These are phyloP conservation scores for Aureobasidium melanogenum DNA, from an alignment of 2,329 filamentous ascomycete species.

Conservation along the genomic window DNA sequence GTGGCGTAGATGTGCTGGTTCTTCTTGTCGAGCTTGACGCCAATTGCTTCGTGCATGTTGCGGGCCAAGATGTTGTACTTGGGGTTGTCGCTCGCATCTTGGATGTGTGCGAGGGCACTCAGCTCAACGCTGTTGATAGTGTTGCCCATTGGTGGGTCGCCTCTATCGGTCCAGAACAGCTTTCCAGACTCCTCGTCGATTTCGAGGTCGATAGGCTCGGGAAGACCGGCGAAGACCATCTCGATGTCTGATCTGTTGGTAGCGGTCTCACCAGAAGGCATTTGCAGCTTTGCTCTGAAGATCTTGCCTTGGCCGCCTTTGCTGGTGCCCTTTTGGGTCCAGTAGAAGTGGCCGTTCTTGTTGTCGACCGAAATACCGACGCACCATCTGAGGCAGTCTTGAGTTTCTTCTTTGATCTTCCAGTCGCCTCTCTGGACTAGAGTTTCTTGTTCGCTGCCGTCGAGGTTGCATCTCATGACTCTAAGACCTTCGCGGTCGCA, in stretches of 20 bases:
- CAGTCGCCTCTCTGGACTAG: constrained; percentile 34
- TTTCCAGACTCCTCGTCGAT: constrained; percentile 37
- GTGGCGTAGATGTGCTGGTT: constrained; percentile 31
- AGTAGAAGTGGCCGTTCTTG: constrained; percentile 42
- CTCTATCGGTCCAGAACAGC: constrained; percentile 55
- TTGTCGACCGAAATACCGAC: constrained; percentile 46
- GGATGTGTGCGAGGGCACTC: neutral
- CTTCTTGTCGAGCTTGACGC: constrained; percentile 32
- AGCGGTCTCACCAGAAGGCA: constrained; percentile 27
- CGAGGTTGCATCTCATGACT: constrained; percentile 28
- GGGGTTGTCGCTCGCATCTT: neutral
- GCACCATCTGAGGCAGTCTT: constrained; percentile 38
- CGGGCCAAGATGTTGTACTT: constrained; percentile 18
- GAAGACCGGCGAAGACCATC: constrained; percentile 36
- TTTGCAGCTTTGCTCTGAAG: constrained; percentile 39
- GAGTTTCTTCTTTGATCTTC: constrained; percentile 23
- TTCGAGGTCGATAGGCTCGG: constrained; percentile 51
- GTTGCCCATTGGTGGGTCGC: constrained; percentile 47
- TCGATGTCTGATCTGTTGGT: constrained; percentile 34
- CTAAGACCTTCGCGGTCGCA: constrained; percentile 37
- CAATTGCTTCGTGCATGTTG: constrained; percentile 41
- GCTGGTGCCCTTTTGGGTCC: constrained; percentile 48
- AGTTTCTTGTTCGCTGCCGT: constrained; percentile 27
- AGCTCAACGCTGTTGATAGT: constrained; percentile 36
- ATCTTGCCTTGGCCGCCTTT: constrained; percentile 46